These are phyloP conservation scores for Talaromyces wortmannii DNA, from an alignment of 495 filamentous ascomycete genomes.

Conservation along the genomic window DNA sequence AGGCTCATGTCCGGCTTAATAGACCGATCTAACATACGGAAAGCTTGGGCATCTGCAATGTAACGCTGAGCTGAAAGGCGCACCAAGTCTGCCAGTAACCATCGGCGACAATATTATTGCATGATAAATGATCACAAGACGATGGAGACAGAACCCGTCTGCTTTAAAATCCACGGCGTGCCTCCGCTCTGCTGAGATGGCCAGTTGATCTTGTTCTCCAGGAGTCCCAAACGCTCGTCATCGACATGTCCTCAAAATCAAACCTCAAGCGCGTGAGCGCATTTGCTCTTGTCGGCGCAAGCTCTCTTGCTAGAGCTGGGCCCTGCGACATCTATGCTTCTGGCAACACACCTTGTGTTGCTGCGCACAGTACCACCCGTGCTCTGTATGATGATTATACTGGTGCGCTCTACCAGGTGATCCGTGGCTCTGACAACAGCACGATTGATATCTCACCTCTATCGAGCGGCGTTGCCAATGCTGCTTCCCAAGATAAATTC, in stretches of 20 bases:
- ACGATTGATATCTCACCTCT: slow-evolving; percentile 40
- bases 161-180: background rate
- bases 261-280: slow-evolving; percentile 25
- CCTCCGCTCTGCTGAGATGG: background rate
- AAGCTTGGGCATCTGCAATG: background rate
- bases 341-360: slow-evolving; percentile 47
- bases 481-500: slow-evolving; percentile 48
- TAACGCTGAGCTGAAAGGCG: background rate
- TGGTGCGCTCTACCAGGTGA: slow-evolving; percentile 49
- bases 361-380: slow-evolving; percentile 55
- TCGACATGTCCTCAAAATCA: slow-evolving; percentile 26
- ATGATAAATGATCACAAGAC: too few species aligned
- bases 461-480: slow-evolving; percentile 49
- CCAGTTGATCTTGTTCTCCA: background rate
- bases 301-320: slow-evolving; percentile 36
- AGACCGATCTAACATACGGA: background rate
- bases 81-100: background rate
- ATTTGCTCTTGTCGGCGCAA: slow-evolving; percentile 30
- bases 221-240: background rate
- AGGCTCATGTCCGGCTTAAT: background rate
- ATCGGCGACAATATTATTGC: too few species aligned
- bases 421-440: slow-evolving; percentile 40
- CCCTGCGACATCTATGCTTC: slow-evolving; percentile 51
- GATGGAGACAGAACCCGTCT: background rate
- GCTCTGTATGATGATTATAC: slow-evolving; percentile 44